phyloP scores from a whole-genome alignment of 495 filamentous ascomycete genomes.

The Annulohypoxylon stygium region DNA sequence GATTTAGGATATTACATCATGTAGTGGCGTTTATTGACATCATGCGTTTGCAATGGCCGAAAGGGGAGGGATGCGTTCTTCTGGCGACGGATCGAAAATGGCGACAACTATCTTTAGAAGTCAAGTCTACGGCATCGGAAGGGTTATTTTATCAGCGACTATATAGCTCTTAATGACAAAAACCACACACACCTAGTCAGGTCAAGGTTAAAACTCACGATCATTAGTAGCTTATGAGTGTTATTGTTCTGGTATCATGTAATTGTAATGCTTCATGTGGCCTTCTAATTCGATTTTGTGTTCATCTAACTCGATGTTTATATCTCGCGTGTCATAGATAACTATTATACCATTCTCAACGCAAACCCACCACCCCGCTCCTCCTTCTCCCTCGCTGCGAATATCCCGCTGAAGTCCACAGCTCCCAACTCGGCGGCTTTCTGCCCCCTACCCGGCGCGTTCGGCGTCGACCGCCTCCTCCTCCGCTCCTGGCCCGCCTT shows the following conservation, averaged over 20 bases:
- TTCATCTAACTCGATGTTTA: neutral
- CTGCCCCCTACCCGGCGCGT: conserved; percentile 86
- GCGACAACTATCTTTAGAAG: conserved; percentile 40
- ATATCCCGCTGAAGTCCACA: conserved; percentile 85
- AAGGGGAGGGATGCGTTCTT: conserved; percentile 4
- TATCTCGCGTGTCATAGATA: neutral
- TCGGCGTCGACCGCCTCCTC: conserved; percentile 78
- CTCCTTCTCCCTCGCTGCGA: conserved; percentile 78
- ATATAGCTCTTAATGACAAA: conserved; percentile 53
- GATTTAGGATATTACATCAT: conserved; percentile 36
- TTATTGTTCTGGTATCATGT: neutral
- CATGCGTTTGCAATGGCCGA: conserved; percentile 26
- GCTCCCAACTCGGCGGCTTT: conserved; percentile 72
- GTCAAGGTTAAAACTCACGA: conserved; percentile 22
- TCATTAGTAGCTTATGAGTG: conserved; percentile 9
- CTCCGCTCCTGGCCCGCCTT: conserved; percentile 94
- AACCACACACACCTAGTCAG: conserved; percentile 37
- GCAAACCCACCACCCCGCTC: conserved; percentile 84
- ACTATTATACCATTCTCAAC: conserved; percentile 72
- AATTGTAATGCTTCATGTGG: conserved; percentile 25
- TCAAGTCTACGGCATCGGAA: conserved; percentile 29
- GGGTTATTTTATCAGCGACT: conserved; percentile 41
- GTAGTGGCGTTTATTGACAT: conserved; percentile 38
- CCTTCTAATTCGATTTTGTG: conserved; percentile 3
- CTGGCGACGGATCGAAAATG: conserved; percentile 43